A percentile compares a stretch with the other conserved stretches of the same genome.
These are phyloP conservation scores for Aulographum hederae DNA, from an alignment of 2,329 filamentous ascomycete genomes.

Conservation along the genomic window DNA sequence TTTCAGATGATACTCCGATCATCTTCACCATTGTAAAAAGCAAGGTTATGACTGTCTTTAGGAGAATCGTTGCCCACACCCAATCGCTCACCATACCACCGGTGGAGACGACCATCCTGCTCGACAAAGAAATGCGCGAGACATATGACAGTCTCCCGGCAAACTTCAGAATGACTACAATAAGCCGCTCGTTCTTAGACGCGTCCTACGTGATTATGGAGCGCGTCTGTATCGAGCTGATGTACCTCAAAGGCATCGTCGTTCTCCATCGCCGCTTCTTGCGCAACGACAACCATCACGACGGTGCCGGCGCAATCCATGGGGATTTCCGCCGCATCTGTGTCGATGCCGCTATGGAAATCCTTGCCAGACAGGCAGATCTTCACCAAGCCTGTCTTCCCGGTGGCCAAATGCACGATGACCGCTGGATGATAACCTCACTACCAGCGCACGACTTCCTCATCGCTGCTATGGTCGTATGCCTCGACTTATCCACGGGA, in stretches of 20 bases:
- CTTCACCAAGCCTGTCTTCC: slow-evolving; percentile 12
- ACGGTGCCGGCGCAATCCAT: not conserved
- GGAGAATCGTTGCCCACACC: slow-evolving; percentile 5
- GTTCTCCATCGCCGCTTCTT: not conserved
- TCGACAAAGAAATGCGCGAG: slow-evolving; percentile 18
- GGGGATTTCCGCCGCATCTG: no score
- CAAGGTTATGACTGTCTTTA: slow-evolving; percentile 17
- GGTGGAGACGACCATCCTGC: not conserved
- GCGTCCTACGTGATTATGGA: slow-evolving; percentile 10
- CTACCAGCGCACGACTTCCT: slow-evolving; percentile 12
- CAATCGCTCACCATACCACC: not conserved
- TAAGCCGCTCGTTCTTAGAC: slow-evolving; percentile 11
- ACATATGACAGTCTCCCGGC: slow-evolving; percentile 10
- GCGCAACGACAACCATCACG: not conserved
- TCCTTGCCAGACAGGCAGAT: slow-evolving; percentile 11
- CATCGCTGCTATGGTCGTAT: slow-evolving; percentile 11
- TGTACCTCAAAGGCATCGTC: slow-evolving; percentile 10
- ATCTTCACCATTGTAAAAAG: slow-evolving; percentile 23
- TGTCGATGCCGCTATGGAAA: slow-evolving; percentile 11
- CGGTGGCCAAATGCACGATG: slow-evolving; percentile 10
- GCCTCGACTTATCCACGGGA: slow-evolving; percentile 12
- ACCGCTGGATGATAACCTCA: slow-evolving; percentile 11
- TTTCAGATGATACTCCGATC: slow-evolving; percentile 10
- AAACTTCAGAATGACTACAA: slow-evolving; percentile 10
- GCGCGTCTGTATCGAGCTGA: slow-evolving; percentile 10